These are phyloP conservation scores for Boletus holoroseus DNA, from an alignment of 1,284 basidiomycete genomes.

Conservation along the genomic window DNA sequence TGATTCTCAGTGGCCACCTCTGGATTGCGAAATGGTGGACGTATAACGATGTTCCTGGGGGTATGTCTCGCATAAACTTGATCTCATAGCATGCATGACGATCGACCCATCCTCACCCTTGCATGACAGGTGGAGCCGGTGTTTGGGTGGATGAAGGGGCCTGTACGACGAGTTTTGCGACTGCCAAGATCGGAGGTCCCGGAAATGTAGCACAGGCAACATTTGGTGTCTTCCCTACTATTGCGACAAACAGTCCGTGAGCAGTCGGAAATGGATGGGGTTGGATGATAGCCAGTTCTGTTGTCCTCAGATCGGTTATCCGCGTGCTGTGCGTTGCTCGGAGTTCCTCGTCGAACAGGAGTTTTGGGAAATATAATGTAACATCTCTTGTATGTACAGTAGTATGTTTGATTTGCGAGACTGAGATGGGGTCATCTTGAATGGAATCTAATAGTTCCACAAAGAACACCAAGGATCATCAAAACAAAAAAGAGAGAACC, in stretches of 20 bases:
- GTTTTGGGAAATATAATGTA: neutral
- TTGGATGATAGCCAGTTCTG: neutral
- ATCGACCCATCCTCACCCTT: neutral
- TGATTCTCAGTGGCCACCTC: conserved; percentile 18
- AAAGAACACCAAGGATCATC: too few species aligned
- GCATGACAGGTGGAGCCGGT: conserved; percentile 12
- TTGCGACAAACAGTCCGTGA: conserved; percentile 4
- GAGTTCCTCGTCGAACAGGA: neutral
- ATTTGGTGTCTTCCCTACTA: conserved; percentile 4
- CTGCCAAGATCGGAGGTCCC: neutral
- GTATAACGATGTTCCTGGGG: conserved; percentile 20
- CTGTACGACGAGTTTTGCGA: conserved; percentile 11
- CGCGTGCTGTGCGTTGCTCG: neutral
- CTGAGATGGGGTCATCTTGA: too few species aligned
- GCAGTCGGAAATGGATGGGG: neutral
- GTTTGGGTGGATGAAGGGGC: conserved; percentile 19
- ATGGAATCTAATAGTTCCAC: too few species aligned
- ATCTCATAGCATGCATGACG: neutral
- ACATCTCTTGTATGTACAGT: neutral
- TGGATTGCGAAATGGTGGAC: conserved; percentile 24
- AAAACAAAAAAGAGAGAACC: neutral
- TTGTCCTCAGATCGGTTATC: neutral
- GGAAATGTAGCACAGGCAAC: conserved; percentile 6
- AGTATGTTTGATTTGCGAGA: too few species aligned
- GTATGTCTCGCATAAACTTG: conserved; percentile 7